phyloP scores from a whole-genome alignment of 1,284 basidiomycete species.

The Cutaneotrichosporon spelunceum region DNA sequence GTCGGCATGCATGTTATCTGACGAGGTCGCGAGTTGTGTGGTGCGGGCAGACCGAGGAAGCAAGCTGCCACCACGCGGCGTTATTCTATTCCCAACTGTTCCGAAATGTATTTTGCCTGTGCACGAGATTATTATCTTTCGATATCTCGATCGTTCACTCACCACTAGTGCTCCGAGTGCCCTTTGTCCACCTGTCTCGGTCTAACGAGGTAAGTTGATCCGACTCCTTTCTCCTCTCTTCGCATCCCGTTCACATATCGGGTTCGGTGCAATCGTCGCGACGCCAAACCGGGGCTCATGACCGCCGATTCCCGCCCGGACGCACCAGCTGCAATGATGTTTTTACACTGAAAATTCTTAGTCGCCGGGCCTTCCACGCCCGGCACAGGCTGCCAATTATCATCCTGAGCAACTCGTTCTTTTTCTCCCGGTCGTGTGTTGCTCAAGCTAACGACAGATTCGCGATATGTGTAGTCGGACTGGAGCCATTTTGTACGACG shows the following conservation, averaged over 20 bases:
- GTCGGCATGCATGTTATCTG: background rate
- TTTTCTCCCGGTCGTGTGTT: background rate
- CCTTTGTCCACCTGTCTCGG: background rate
- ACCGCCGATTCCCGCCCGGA: background rate
- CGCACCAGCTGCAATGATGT: background rate
- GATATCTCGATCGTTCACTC: background rate
- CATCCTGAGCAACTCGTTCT: constrained; percentile 4
- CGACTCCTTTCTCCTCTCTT: background rate
- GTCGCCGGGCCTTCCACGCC: background rate
- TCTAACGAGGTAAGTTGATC: background rate
- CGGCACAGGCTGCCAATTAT: constrained; percentile 6
- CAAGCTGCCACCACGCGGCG: background rate
- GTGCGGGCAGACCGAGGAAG: background rate
- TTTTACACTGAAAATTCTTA: constrained; percentile 14
- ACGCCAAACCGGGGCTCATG: no score
- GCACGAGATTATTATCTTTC: background rate
- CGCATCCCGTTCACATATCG: background rate
- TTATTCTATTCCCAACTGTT: background rate
- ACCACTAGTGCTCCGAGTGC: background rate
- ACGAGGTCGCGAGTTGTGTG: background rate
- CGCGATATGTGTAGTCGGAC: background rate
- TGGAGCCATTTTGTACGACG: background rate
- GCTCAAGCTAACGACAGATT: background rate
- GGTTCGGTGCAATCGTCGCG: no score
- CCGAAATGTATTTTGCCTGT: background rate